These are phyloP conservation scores for Fusarium sp. DNA, from an alignment of 2,329 filamentous ascomycete genomes.

Conservation along the genomic window DNA sequence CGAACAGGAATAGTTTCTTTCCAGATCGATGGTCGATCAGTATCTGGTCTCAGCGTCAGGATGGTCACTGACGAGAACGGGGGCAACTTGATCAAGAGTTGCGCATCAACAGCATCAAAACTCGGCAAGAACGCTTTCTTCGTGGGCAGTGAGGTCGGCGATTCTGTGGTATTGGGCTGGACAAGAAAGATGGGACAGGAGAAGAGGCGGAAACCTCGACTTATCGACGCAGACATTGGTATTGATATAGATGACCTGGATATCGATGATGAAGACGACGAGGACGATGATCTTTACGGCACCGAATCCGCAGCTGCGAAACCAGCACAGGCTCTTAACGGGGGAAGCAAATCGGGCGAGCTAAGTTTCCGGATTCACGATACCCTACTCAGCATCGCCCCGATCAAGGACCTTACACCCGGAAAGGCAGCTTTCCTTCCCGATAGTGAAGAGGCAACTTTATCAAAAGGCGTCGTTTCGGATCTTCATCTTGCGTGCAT, in stretches of 20 bases:
- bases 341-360: constrained; percentile 66
- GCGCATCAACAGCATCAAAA: constrained; percentile 75
- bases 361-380: constrained; percentile 83
- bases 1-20: constrained; percentile 81
- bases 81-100: constrained; percentile 68
- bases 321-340: constrained; percentile 53
- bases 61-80: constrained; percentile 71
- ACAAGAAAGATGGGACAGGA: constrained; percentile 72
- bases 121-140: constrained; percentile 80
- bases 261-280: constrained; percentile 71
- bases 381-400: constrained; percentile 79
- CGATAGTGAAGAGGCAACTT: constrained; percentile 58
- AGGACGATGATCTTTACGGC: constrained; percentile 69
- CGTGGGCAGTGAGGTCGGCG: constrained; percentile 83
- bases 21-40: constrained; percentile 87
- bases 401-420: constrained; percentile 79
- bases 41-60: constrained; percentile 84
- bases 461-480: constrained; percentile 59
- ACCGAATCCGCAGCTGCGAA: constrained; percentile 73
- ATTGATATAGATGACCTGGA: constrained; percentile 64
- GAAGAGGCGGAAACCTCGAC: constrained; percentile 72
- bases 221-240: constrained; percentile 64
- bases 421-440: constrained; percentile 64
- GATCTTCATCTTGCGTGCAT: constrained; percentile 70
- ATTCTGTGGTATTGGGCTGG: constrained; percentile 87